These are phyloP conservation scores for Amanita muscaria DNA, from an alignment of 768 basidiomycete genomes.

Conservation along the genomic window DNA sequence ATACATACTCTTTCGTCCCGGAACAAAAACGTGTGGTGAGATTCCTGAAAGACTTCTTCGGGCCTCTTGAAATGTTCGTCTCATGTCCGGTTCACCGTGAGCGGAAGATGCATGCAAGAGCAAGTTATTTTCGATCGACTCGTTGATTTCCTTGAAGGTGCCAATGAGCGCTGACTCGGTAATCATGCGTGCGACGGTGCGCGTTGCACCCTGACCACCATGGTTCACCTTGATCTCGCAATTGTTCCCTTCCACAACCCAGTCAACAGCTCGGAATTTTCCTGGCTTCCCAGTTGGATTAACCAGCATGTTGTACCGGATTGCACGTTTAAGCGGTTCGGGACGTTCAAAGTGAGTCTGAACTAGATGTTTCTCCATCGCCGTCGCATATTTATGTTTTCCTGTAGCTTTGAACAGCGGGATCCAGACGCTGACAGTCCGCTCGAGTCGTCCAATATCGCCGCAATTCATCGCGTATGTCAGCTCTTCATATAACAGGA, in stretches of 20 bases:
- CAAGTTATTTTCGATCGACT: not conserved
- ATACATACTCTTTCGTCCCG: not conserved
- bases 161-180: slow-evolving; percentile 15
- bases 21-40: slow-evolving; percentile 1
- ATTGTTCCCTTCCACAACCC: slow-evolving; percentile 23
- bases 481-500: slow-evolving; percentile 29
- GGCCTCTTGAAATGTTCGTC: slow-evolving; percentile 14
- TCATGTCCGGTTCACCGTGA: slow-evolving; percentile 23
- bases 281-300: slow-evolving; percentile 22
- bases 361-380: slow-evolving; percentile 19
- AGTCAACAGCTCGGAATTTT: slow-evolving; percentile 21
- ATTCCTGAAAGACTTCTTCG: not conserved
- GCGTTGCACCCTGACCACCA: slow-evolving; percentile 15
- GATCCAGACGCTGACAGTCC: slow-evolving; percentile 18
- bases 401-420: too few species aligned
- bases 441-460: slow-evolving; percentile 23
- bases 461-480: slow-evolving; percentile 22
- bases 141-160: slow-evolving; percentile 9
- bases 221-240: too few species aligned
- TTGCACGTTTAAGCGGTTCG: slow-evolving; percentile 9
- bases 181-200: slow-evolving; percentile 13
- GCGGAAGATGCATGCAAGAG: slow-evolving; percentile 11
- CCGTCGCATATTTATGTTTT: too few species aligned
- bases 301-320: slow-evolving; percentile 14
- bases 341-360: slow-evolving; percentile 20